Percentiles rank a stretch among this genome's conserved stretches.
These are phyloP conservation scores for Gastrolobium bilobum DNA, from an alignment of 306 rosid species.

Conservation along the genomic window DNA sequence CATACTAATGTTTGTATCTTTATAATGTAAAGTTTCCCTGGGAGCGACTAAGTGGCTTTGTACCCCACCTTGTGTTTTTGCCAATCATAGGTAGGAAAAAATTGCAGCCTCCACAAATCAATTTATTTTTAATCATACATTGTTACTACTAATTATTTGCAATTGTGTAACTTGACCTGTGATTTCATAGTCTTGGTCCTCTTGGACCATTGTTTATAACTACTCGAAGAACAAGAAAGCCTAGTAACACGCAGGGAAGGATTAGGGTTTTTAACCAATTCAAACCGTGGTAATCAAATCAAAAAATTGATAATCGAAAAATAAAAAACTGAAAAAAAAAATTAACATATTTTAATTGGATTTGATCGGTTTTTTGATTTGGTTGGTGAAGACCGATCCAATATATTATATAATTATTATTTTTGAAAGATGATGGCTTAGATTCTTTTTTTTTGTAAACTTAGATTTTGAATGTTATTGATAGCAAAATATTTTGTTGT, in stretches of 20 bases:
- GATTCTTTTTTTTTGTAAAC: too few relatives aligned
- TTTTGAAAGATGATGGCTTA: too few relatives aligned
- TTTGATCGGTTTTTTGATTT: too few relatives aligned
- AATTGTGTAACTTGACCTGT: conserved; percentile 25
- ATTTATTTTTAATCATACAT: not conserved
- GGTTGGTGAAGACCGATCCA: too few relatives aligned
- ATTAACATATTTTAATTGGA: too few relatives aligned
- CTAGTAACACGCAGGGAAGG: conserved; percentile 20
- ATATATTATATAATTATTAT: too few relatives aligned
- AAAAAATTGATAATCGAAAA: too few relatives aligned
- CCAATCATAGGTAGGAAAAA: conserved; percentile 30
- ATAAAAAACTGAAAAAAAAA: too few relatives aligned
- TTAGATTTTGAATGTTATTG: too few relatives aligned
- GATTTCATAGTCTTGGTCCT: not conserved
- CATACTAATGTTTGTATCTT: conserved; percentile 42
- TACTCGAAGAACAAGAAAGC: conserved; percentile 36
- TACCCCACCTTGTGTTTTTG: conserved; percentile 43
- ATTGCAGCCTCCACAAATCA: not conserved
- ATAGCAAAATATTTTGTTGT: too few relatives aligned
- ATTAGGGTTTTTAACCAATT: not conserved
- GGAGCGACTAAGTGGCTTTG: conserved; percentile 28
- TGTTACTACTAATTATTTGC: not conserved
- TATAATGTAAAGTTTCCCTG: conserved; percentile 29
- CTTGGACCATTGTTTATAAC: conserved; percentile 25
- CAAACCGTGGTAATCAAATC: too few relatives aligned